Evolutionary conservation across 495 filamentous ascomycete species (phyloP).

Genomic region (Pyronema domesticum): DNA sequence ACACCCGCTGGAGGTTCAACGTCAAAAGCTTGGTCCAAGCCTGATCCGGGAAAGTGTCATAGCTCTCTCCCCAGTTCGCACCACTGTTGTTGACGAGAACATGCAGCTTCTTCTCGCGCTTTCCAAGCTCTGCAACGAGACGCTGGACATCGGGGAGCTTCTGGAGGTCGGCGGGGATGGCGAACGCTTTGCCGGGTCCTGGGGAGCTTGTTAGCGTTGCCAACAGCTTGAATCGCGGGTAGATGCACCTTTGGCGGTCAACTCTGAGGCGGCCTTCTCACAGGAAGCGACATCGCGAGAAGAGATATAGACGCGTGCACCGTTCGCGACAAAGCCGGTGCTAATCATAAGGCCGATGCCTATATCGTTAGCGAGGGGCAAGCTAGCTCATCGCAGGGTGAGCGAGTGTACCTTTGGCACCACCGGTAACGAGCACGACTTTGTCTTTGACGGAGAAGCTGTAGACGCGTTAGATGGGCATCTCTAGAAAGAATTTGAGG

Average conservation of each 20-base stretch:
- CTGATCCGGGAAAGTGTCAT: conserved; percentile 47
- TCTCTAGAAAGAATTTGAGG: neutral
- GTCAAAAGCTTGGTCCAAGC: conserved; percentile 60
- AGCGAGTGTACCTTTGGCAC: conserved; percentile 33
- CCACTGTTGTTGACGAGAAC: conserved; percentile 71
- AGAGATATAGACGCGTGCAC: conserved; percentile 69
- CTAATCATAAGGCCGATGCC: conserved; percentile 58
- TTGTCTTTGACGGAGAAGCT: conserved; percentile 25
- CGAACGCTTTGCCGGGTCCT: conserved; percentile 41
- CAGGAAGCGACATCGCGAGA: conserved; percentile 49
- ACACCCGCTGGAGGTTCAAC: conserved; percentile 64
- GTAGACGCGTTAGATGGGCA: neutral
- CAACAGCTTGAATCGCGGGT: neutral
- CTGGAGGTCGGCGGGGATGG: conserved; percentile 57
- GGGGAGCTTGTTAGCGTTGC: neutral
- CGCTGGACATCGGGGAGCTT: conserved; percentile 50
- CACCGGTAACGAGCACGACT: conserved; percentile 30
- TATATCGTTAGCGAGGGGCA: too few species aligned
- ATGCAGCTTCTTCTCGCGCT: conserved; percentile 49
- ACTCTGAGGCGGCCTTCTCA: conserved; percentile 38
- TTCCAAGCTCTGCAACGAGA: conserved; percentile 44
- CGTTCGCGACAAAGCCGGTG: conserved; percentile 59
- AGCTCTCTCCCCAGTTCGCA: conserved; percentile 49
- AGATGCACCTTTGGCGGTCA: conserved; percentile 31
- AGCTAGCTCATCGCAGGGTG: too few species aligned